Evolutionary conservation across 257 asterid genomes (phyloP).

Genomic region (Solanum virginianum): DNA sequence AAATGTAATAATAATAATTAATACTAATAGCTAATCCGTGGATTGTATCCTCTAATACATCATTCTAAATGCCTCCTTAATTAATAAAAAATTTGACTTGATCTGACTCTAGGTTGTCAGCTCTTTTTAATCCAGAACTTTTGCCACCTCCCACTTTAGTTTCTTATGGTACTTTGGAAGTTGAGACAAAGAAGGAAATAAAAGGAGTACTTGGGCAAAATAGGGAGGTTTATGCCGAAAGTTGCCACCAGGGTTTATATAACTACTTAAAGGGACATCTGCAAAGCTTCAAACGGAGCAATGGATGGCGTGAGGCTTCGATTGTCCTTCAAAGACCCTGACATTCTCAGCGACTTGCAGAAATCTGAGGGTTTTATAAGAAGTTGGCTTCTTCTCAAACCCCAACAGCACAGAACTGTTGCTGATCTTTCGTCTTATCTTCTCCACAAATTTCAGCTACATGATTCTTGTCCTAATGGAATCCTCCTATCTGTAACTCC

Average conservation of each 20-base stretch:
- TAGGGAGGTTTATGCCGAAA: background rate
- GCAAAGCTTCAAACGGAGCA: constrained; percentile 4
- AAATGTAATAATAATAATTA: too few species aligned
- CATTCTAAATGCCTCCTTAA: too few species aligned
- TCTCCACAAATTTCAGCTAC: constrained; percentile 58
- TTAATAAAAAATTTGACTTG: too few species aligned
- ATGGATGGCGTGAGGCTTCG: constrained; percentile 69
- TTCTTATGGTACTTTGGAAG: background rate
- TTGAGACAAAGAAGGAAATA: background rate
- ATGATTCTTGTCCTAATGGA: constrained; percentile 71
- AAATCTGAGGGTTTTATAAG: constrained; percentile 50
- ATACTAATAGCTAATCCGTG: too few species aligned
- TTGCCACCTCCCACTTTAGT: too few species aligned
- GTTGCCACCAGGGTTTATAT: background rate
- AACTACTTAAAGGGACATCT: background rate
- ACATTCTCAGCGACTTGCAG: constrained; percentile 53
- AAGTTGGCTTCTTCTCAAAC: constrained; percentile 60
- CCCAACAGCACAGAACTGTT: constrained; percentile 41
- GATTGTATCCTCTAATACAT: too few species aligned
- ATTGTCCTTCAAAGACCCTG: constrained; percentile 45
- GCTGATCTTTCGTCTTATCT: constrained; percentile 45
- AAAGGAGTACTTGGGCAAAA: background rate
- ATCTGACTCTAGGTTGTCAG: too few species aligned
- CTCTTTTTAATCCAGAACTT: too few species aligned
- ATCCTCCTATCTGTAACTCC: constrained; percentile 53